Evolutionary conservation across 2,329 filamentous ascomycete species (phyloP).

Genomic region (Fusarium liriodendri): DNA sequence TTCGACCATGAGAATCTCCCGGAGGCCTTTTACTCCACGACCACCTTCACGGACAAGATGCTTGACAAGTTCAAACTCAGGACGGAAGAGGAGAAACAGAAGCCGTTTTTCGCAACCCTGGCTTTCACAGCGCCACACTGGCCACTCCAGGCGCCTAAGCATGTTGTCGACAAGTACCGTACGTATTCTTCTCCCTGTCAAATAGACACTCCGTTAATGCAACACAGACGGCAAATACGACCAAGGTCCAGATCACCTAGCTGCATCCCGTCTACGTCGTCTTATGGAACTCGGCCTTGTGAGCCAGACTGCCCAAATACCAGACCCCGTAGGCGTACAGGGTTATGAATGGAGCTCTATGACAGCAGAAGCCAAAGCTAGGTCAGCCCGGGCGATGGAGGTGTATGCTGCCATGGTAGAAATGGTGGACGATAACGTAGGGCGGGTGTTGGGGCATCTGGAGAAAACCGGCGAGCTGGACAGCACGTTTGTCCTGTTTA

Average conservation of each 20-base stretch:
- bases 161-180: neutral
- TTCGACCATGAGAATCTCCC: neutral
- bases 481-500: neutral
- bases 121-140: neutral
- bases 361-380: neutral
- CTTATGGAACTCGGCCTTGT: neutral
- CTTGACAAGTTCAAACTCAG: neutral
- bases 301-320: neutral
- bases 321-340: neutral
- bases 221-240: neutral
- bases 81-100: neutral
- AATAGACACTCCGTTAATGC: neutral
- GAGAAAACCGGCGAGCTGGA: neutral
- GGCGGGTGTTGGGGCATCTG: neutral
- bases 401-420: neutral
- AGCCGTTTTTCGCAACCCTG: neutral
- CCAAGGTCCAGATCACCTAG: neutral
- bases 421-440: neutral
- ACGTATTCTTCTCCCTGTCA: neutral
- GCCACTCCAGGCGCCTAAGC: neutral
- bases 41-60: neutral
- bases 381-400: neutral
- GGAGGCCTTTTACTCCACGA: neutral
- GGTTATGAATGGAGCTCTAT: neutral
- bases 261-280: neutral